phyloP scores from a whole-genome alignment of 2,329 filamentous ascomycete species.

The Beauveria australis region DNA sequence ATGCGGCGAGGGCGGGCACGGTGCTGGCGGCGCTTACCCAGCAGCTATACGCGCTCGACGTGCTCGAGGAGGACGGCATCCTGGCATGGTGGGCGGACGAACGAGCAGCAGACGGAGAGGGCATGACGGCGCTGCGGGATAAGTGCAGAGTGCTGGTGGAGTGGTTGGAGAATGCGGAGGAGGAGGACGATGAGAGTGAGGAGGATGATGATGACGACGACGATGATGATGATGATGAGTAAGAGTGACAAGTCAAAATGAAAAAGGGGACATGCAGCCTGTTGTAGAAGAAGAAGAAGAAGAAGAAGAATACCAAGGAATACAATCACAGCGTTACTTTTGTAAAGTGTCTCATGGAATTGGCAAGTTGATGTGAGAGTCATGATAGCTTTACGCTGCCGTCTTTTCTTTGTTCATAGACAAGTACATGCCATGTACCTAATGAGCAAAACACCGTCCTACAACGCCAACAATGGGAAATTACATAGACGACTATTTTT shows the following conservation, averaged over 20 bases:
- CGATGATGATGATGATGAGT: not conserved
- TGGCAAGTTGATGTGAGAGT: not conserved
- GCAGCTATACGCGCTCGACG: conserved; percentile 75
- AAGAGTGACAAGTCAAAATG: conserved; percentile 6
- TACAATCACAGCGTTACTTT: not conserved
- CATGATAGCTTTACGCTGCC: too few relatives aligned
- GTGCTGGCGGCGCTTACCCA: conserved; percentile 74
- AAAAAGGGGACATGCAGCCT: not conserved
- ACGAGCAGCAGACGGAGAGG: conserved; percentile 56
- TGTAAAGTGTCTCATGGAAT: not conserved
- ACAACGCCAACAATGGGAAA: too few relatives aligned
- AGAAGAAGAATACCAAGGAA: not conserved
- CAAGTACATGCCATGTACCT: too few relatives aligned
- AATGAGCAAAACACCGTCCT: too few relatives aligned
- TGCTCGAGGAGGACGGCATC: conserved; percentile 84
- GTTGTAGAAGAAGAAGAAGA: not conserved
- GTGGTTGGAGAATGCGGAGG: conserved; percentile 70
- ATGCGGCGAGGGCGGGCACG: conserved; percentile 40
- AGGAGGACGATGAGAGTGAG: conserved; percentile 48
- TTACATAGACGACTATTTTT: too few relatives aligned
- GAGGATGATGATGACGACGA: conserved; percentile 17
- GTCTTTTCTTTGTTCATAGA: too few relatives aligned
- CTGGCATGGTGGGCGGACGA: conserved; percentile 80
- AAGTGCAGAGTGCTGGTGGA: conserved; percentile 75
- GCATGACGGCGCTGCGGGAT: conserved; percentile 61